These are phyloP conservation scores for Lentinula edodes DNA, from an alignment of 768 basidiomycete genomes.

Conservation along the genomic window DNA sequence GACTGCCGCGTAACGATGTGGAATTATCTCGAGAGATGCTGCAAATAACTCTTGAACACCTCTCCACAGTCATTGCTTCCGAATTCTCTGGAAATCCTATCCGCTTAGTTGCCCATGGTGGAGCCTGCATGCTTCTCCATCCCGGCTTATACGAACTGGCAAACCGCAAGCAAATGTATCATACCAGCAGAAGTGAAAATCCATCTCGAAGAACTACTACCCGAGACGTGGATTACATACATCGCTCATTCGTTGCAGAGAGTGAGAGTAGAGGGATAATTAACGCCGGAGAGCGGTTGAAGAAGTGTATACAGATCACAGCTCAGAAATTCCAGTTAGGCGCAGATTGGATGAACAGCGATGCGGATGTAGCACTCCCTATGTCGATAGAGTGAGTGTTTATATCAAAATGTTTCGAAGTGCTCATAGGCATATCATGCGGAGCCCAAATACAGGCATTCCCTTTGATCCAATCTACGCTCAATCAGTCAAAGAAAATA, in stretches of 20 bases:
- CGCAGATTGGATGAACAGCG: conserved; percentile 74
- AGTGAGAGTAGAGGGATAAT: conserved; percentile 39
- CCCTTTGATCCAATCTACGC: conserved; percentile 57
- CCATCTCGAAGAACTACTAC: conserved; percentile 46
- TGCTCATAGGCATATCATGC: conserved; percentile 3
- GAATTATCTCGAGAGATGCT: conserved; percentile 40
- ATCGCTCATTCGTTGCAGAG: conserved; percentile 54
- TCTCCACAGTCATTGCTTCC: conserved; percentile 37
- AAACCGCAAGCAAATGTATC: conserved; percentile 12
- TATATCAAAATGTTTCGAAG: neutral
- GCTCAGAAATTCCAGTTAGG: conserved; percentile 46
- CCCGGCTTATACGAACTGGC: conserved; percentile 30
- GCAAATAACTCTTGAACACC: conserved; percentile 35
- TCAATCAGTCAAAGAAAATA: conserved; percentile 45
- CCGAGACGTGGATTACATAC: conserved; percentile 63
- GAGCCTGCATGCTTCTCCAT: conserved; percentile 71
- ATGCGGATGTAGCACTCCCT: conserved; percentile 67
- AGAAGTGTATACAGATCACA: conserved; percentile 50
- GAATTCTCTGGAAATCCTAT: conserved; percentile 44
- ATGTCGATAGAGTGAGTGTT: conserved; percentile 52
- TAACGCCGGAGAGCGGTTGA: conserved; percentile 52
- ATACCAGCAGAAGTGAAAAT: conserved; percentile 17
- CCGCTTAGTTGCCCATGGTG: conserved; percentile 64
- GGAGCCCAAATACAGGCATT: conserved; percentile 17
- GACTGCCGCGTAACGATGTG: conserved; percentile 25